phyloP scores from a whole-genome alignment of 176 grass and related monocot species.

The Secale cereale region DNA sequence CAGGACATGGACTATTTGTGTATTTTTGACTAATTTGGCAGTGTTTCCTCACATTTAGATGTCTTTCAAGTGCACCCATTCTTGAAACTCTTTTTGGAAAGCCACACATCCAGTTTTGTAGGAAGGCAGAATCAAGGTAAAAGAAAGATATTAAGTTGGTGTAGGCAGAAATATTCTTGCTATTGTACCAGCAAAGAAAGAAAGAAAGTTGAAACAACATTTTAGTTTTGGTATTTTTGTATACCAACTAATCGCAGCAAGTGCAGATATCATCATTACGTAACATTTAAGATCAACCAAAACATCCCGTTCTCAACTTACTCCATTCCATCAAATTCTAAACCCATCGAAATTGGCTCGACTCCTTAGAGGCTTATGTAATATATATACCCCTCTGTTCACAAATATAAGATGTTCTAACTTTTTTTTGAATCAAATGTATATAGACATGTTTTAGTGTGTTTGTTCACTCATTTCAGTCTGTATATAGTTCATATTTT shows the following conservation, averaged over 20 bases:
- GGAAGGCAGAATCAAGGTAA: constrained; percentile 23
- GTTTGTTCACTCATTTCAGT: too few species aligned
- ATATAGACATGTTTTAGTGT: too few species aligned
- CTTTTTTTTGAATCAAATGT: too few species aligned
- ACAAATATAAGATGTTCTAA: too few species aligned
- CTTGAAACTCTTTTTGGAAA: background rate
- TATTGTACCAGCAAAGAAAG: background rate
- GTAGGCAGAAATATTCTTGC: constrained; percentile 1
- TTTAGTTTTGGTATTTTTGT: background rate
- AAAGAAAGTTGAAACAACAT: background rate
- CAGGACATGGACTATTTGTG: background rate
- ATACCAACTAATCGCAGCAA: too few species aligned
- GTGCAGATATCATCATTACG: too few species aligned
- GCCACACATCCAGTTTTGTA: constrained; percentile 9
- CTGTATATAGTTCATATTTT: too few species aligned
- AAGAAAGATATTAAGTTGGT: background rate
- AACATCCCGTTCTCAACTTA: background rate
- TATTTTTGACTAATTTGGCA: background rate
- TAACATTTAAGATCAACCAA: background rate
- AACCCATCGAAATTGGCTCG: background rate
- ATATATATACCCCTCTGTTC: too few species aligned
- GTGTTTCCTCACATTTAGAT: constrained; percentile 10
- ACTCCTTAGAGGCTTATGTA: background rate
- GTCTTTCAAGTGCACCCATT: constrained; percentile 21
- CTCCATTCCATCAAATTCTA: background rate